phyloP scores from a whole-genome alignment of 345 rosid species.

The Physaria fendleri region DNA sequence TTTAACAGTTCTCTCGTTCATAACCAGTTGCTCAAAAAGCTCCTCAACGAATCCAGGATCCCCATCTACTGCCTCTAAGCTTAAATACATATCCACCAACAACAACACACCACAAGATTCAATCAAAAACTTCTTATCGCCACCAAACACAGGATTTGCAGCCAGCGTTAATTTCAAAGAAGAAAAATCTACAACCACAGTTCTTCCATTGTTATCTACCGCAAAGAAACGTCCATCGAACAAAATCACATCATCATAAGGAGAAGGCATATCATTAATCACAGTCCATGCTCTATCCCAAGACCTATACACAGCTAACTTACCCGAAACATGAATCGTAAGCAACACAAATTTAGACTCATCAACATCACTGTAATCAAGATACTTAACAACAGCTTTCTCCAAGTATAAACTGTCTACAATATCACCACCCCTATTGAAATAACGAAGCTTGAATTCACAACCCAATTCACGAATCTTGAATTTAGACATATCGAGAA shows the following conservation, averaged over 20 bases:
- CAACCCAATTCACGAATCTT: slow-evolving; percentile 49
- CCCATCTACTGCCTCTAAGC: slow-evolving; percentile 46
- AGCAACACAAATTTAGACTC: slow-evolving; percentile 52
- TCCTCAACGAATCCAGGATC: slow-evolving; percentile 30
- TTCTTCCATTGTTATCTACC: slow-evolving; percentile 66
- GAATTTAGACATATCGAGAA: slow-evolving; percentile 39
- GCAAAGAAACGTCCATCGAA: slow-evolving; percentile 55
- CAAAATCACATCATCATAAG: slow-evolving; percentile 76
- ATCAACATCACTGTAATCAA: slow-evolving; percentile 19
- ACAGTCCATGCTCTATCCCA: slow-evolving; percentile 60
- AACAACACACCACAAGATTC: slow-evolving; percentile 66
- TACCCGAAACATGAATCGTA: slow-evolving; percentile 84
- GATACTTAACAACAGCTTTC: slow-evolving; percentile 54
- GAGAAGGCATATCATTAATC: slow-evolving; percentile 66
- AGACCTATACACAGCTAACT: slow-evolving; percentile 64
- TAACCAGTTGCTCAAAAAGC: slow-evolving; percentile 30
- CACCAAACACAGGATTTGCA: slow-evolving; percentile 61
- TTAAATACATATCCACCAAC: slow-evolving; percentile 77
- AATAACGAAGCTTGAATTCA: slow-evolving; percentile 61
- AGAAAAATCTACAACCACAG: slow-evolving; percentile 48
- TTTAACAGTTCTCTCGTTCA: slow-evolving; percentile 69
- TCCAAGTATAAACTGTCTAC: slow-evolving; percentile 57
- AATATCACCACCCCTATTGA: slow-evolving; percentile 28
- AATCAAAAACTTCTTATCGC: slow-evolving; percentile 84
- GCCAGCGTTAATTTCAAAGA: slow-evolving; percentile 26